Base-by-base conservation (phyloP, 2,329 filamentous ascomycete genomes). In the Nigrospora sphaerica region DNA sequence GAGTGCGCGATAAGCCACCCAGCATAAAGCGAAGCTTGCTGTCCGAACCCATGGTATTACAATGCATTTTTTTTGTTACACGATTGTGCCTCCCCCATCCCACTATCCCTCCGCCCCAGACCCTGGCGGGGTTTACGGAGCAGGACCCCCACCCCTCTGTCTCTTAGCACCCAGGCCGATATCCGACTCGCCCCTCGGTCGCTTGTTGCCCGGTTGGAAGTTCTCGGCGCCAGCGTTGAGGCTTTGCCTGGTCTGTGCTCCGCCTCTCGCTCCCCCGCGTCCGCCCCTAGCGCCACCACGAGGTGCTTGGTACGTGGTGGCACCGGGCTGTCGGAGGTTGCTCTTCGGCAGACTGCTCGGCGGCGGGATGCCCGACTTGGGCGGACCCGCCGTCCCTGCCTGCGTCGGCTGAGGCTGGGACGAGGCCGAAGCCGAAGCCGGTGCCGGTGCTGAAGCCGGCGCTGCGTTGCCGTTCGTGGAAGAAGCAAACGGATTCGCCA, bases 181-280 rank as follows among this genome's bases (percentile, higher is more conserved):
- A 37, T 68, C 67, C 13, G 60, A 62, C 46, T 80, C 77, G 46
- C 76, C 75, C 28, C 77, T 68, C 17, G 73, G 68, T 33, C 77
- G 68, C 62, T 81, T 80, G 54, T 72, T 76, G 18, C 75, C 74
- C 14, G 73, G 70, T 28, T 77, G 75, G 52, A 77, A 73, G 49
- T 75, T 74, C 47, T 76, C 74, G 13, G 71, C 76, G 12, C 66
- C 63, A 2, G 71, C 69, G 56, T 74, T 79, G 34, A 80, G 56
- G 28, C 52, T 66, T n/a, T 63, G 61, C 18, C 72, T 55, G 35
- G 57, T 59, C 41, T 57, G 52, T 6, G 41, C 65, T 7, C 62
- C 62, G 6, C 64, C 64, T 47, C 69, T 65, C 10, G 63, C 64
- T 40, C 63, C 62, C 14, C 62, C 63, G 3, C 63, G 61, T 10